Evolutionary conservation across 164 flowering plant genomes (phyloP), one percentile per base, ranked within the genome.

Genomic region (Euptelea pleiosperma): DNA sequence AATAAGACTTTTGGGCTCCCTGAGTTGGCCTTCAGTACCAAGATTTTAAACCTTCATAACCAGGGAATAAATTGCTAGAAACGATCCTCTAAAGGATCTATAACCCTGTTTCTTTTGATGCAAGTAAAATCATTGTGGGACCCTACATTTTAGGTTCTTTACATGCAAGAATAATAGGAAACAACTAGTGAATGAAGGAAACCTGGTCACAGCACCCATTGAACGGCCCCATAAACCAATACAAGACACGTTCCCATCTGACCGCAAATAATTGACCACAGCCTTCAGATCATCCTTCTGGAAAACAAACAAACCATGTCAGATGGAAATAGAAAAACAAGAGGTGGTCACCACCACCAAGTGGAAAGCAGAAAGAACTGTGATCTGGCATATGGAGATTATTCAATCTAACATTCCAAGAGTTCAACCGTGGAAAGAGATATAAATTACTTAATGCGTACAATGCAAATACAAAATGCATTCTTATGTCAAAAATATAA

Each of bases 221-320:
- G 99, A 93, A 49, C 99, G 96, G n/a, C 99, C 99, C 97, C 99
- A 93, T 65, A 93, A 81, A 48, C 95, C 99, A 68, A 93, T 90
- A 60, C 87, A 69, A 66, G 97, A 88, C 15, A 93, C 85, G 72
- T 80, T 88, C 60, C 91, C 85, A 67, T 85, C 90, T 64, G 78
- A 60, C 39, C 99, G 81, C 73, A 93, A 60, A 70, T 78, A 76
- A 46, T 91, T 79, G 34, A 93, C 92, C 48, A 85, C 97, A 42
- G 83, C 91, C 71, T 64, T 85, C 50, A 93, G 84, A 78, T 90
- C 99, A 75, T 93, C 92, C 68, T 88, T 93, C 99, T 93, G 92
- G 47, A 80, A 70, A 67, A 41, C 18, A 45, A 12, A 31, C 12
- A 45, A 50, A 51, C 19, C 50, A 51, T 31, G 42, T 67, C 22